Conservation (phyloP, 371 early-diverging fungal species). For the Batrachochytrium dendrobatidis region DNA sequence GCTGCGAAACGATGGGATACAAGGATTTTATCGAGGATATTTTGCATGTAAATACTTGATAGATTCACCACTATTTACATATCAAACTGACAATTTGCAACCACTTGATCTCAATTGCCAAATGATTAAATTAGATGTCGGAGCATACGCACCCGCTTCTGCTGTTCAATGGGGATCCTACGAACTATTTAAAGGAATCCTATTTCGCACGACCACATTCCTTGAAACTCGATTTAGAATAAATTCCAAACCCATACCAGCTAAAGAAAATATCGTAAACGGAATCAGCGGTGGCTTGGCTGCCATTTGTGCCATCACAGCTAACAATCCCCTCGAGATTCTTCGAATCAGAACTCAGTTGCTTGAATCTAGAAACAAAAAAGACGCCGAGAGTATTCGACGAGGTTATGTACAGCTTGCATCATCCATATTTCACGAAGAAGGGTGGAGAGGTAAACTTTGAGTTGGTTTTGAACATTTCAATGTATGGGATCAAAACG, state of each 20-base stretch:
- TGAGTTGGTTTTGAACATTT: background rate
- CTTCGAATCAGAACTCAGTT: constrained; percentile 34
- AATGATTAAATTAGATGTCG: constrained; percentile 16
- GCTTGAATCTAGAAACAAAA: constrained; percentile 19
- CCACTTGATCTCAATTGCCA: background rate
- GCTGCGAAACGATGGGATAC: constrained; percentile 18
- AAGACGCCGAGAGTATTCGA: constrained; percentile 25
- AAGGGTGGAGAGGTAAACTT: constrained; percentile 22
- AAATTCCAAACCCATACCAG: background rate
- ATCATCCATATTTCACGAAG: constrained; percentile 15
- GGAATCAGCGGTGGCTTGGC: constrained; percentile 29
- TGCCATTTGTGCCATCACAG: constrained; percentile 25
- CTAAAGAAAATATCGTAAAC: constrained; percentile 11
- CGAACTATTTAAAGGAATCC: constrained; percentile 26
- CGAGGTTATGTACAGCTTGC: constrained; percentile 25
- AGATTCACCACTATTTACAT: too few species aligned
- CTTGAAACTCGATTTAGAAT: background rate
- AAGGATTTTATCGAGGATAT: constrained; percentile 37
- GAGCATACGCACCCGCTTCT: constrained; percentile 36
- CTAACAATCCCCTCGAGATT: constrained; percentile 41
- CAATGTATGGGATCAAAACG: background rate
- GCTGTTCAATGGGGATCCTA: constrained; percentile 43
- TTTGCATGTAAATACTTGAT: constrained; percentile 16
- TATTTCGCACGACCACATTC: constrained; percentile 8
- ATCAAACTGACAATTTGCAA: too few species aligned